These are phyloP conservation scores for Rhododendron ferrugineum DNA, from an alignment of 148 eudicot species.

Conservation along the genomic window DNA sequence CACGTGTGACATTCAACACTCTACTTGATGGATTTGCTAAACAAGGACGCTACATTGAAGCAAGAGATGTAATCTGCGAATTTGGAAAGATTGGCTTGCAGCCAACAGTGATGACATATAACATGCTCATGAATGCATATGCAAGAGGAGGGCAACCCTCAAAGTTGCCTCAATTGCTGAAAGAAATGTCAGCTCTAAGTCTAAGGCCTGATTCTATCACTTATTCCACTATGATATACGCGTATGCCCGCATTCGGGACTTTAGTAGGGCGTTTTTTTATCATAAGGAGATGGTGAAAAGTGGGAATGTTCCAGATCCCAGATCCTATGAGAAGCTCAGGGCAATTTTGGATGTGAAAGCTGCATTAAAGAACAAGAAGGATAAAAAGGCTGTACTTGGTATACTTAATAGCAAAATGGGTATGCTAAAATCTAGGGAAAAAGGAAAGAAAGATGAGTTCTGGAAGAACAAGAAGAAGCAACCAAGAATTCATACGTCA, in stretches of 20 bases:
- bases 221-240: slow-evolving; percentile 83
- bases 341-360: slow-evolving; percentile 74
- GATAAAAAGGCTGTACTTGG: slow-evolving; percentile 77
- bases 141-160: slow-evolving; percentile 83
- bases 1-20: slow-evolving; percentile 74
- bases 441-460: slow-evolving; percentile 85
- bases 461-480: slow-evolving; percentile 72
- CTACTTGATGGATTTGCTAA: slow-evolving; percentile 93
- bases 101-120: slow-evolving; percentile 87
- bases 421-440: slow-evolving; percentile 52
- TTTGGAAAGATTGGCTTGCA: slow-evolving; percentile 72
- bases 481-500: slow-evolving; percentile 27
- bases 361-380: slow-evolving; percentile 68
- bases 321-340: slow-evolving; percentile 71
- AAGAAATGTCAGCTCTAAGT: slow-evolving; percentile 67
- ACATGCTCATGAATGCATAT: slow-evolving; percentile 94
- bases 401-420: slow-evolving; percentile 66
- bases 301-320: slow-evolving; percentile 75
- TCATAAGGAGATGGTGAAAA: slow-evolving; percentile 88
- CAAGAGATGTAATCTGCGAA: slow-evolving; percentile 74
- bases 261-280: slow-evolving; percentile 80
- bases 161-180: slow-evolving; percentile 74
- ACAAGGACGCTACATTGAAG: slow-evolving; percentile 80
- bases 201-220: slow-evolving; percentile 85
- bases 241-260: slow-evolving; percentile 82